Conservation (phyloP, 108 stramenopile genomes). For the Skeletonema menzelii region DNA sequence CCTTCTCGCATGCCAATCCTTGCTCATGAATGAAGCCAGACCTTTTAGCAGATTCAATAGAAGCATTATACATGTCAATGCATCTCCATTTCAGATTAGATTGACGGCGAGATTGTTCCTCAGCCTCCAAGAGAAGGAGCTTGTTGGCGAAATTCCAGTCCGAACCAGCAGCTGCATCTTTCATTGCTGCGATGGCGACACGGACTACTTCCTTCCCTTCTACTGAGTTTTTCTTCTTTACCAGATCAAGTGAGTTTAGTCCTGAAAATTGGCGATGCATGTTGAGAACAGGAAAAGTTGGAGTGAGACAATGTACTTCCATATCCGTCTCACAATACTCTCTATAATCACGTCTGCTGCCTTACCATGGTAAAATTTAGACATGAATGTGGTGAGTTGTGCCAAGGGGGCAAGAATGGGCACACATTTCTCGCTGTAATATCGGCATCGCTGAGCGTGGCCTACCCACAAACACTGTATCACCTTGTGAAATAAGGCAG, state of each 20-base stretch:
- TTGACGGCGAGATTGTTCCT: neutral
- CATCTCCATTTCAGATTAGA: constrained; percentile 5
- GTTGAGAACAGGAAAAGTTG: too few relatives aligned
- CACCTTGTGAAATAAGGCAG: neutral
- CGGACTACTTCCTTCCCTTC: neutral
- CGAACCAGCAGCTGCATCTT: neutral
- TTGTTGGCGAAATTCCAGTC: constrained; percentile 25
- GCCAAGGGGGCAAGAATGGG: neutral
- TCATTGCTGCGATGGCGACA: neutral
- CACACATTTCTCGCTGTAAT: constrained; percentile 4
- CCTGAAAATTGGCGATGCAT: neutral
- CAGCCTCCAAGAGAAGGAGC: constrained; percentile 7
- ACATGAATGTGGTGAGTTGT: neutral
- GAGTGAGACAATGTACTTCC: too few relatives aligned
- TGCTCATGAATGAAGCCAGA: neutral
- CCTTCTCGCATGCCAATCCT: constrained; percentile 1
- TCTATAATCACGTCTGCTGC: neutral
- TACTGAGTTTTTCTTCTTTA: neutral
- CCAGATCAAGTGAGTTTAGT: neutral
- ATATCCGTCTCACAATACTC: too few relatives aligned
- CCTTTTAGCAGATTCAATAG: constrained; percentile 9
- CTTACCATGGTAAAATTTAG: neutral
- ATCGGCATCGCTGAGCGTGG: constrained; percentile 7
- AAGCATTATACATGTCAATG: neutral
- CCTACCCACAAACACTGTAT: constrained; percentile 14